Conservation (phyloP, 2,329 filamentous ascomycete species). For the Stagonosporopsis tanaceti region DNA sequence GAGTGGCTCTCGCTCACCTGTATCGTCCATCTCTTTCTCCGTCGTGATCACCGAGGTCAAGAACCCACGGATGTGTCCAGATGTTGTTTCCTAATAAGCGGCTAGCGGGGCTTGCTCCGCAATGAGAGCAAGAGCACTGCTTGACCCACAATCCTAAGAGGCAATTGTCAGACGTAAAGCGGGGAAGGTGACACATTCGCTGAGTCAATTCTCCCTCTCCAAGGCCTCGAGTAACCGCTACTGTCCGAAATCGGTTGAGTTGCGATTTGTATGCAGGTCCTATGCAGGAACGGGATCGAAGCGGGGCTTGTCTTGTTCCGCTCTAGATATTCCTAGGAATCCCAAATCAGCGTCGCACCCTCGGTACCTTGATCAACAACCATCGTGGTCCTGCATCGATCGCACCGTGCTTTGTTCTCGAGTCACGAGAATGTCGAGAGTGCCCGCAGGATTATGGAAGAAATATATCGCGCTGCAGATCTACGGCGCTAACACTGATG, state of each 20-base stretch:
- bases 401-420: background rate
- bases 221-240: conserved; percentile 23
- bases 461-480: conserved; percentile 75
- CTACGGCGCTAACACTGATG: conserved; percentile 84
- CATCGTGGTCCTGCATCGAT: conserved; percentile 6
- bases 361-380: background rate
- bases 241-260: conserved; percentile 20
- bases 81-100: conserved; percentile 9
- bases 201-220: conserved; percentile 9
- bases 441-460: conserved; percentile 71
- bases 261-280: conserved; percentile 14
- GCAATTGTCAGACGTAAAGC: conserved; percentile 12
- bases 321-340: background rate
- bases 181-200: conserved; percentile 10
- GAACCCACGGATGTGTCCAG: conserved; percentile 2
- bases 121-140: background rate
- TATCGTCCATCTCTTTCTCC: conserved; percentile 21
- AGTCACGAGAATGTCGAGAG: conserved; percentile 49
- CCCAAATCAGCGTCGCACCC: background rate
- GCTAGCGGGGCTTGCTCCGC: conserved; percentile 12
- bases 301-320: background rate
- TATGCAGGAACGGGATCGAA: conserved; percentile 12
- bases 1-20: conserved; percentile 18
- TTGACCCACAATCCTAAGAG: conserved; percentile 3
- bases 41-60: conserved; percentile 2